Evolutionary conservation across 148 eudicot genomes (phyloP), one percentile per base, ranked within the genome.

Genomic region (Diospyros lotus): DNA sequence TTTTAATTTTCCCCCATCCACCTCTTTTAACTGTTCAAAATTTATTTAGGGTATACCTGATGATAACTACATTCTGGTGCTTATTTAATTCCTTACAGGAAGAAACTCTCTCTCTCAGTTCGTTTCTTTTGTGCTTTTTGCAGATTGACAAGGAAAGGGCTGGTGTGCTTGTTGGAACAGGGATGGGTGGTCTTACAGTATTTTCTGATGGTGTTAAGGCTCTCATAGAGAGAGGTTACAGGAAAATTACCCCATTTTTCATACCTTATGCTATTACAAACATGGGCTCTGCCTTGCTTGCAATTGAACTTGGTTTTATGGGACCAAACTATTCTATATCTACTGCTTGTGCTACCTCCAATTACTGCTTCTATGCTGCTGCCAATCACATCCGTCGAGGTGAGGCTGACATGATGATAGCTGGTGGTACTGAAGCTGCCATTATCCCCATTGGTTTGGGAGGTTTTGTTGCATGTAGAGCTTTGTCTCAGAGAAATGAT

Each of bases 341-440:
- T 18, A 92, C 97, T 69, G 98, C 98, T 44, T 94, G 98, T 80
- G 98, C 98, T 68, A 94, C 98, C 71, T 92, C 97, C 42, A 94
- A 94, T 78, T 92, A 90, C 76, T 94, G 97, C 84, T 89, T 94
- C 71, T 87, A 90, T 68, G 90, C 95, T 72, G 98, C 98, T 84
- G 98, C 98, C 72, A 94, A 94, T 77, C 98, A 94, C 80, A 94
- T 94, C 68, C 91, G 97, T 45, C 85, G 95, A 68, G 98, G 97
- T n/a, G 98, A 94, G 77, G 97, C 96, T 79, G 98, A 94, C 81
- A 0, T 94, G 81, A 94, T 94, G 97, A 40, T 94, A 83, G 97
- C 93, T 43, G 98, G 98, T 76, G 98, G 98, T 59, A 89, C 98
- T 70, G 98, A 94, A 83, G 97, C 98, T 81, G 93, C 97, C 13